Evolutionary conservation across 1,284 basidiomycete genomes (phyloP), one percentile per base, ranked within the genome.

Genomic region (Stygiomarasmius scandens): DNA sequence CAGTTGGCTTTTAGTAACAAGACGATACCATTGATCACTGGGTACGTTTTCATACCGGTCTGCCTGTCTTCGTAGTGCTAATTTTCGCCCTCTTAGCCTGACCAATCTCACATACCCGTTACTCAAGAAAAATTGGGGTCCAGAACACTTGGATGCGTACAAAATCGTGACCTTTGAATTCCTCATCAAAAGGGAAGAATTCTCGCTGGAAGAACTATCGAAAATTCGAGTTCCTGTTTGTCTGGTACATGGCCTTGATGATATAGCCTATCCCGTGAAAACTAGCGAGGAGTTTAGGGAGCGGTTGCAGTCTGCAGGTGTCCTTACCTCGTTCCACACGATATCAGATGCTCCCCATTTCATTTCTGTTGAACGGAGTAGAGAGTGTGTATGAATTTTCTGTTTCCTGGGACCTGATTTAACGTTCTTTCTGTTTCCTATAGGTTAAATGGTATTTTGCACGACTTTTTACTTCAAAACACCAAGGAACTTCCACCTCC

Each of bases 1-100:
- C 70, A 76, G 50, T 66, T 77, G 12, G 71, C 63, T 2, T 73
- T 74, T 50, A 74, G 69, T 55, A 63, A 67, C 27, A 46, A 63
- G 14, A 49, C 54, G 19, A 55, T 59, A 2, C 55, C 56, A 8
- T 55, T 74, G 8, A 60, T 66, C 11, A 60, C 63, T 44, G 67
- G 71, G 69, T 74, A 63, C 23, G 64, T 64, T 14, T 46, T 44
- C 44, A 8, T 14, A 10, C 14, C 16, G 27, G 43, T 52, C 1
- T 22, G 9, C 4, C 19, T 43, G n/a, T 14, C 48, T 25, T 9
- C 24, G 14, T 16, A 23, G n/a, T 19, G 19, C 20, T 44, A 11
- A 49, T 10, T 20, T 22, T 20, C 29, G 4, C n/a, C 22, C 38
- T 29, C 14, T 9, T 23, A 60, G 59, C 6, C 32, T 61, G 14